Conservation (phyloP, 1,139 yeast genomes). For the Kazachstania sp. region DNA sequence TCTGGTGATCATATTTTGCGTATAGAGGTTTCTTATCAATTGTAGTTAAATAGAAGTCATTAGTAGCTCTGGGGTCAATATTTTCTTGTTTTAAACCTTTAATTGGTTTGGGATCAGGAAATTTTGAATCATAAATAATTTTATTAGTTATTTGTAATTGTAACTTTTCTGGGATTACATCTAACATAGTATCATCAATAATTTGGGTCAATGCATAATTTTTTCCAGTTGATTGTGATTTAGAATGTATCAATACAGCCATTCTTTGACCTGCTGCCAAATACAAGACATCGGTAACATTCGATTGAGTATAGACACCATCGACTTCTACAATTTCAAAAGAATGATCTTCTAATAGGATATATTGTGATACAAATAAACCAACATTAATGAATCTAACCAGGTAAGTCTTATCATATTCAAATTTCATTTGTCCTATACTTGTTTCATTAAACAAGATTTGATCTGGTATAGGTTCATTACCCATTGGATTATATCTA, state of each 20-base stretch:
- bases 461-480: slow-evolving; percentile 70
- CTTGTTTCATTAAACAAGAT: slow-evolving; percentile 56
- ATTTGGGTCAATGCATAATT: slow-evolving; percentile 58
- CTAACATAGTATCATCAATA: slow-evolving; percentile 61
- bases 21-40: slow-evolving; percentile 35
- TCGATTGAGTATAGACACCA: slow-evolving; percentile 57
- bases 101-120: slow-evolving; percentile 21
- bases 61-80: slow-evolving; percentile 32
- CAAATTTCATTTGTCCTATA: slow-evolving; percentile 48
- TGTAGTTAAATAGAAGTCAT: slow-evolving; percentile 53
- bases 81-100: slow-evolving; percentile 10
- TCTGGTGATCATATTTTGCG: slow-evolving; percentile 53
- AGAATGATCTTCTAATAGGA: slow-evolving; percentile 60
- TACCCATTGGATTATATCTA: slow-evolving; percentile 72
- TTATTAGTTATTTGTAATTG: slow-evolving; percentile 47
- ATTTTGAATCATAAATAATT: slow-evolving; percentile 40
- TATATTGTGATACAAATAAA: slow-evolving; percentile 61
- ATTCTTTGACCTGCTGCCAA: slow-evolving; percentile 67
- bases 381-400: slow-evolving; percentile 60
- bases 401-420: slow-evolving; percentile 54
- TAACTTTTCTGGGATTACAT: slow-evolving; percentile 47
- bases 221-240: slow-evolving; percentile 34
- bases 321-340: slow-evolving; percentile 64
- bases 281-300: slow-evolving; percentile 47
- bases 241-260: slow-evolving; percentile 54